Evolutionary conservation across 352 stramenopile genomes (phyloP).

Genomic region (Globisporangium iwayamae): DNA sequence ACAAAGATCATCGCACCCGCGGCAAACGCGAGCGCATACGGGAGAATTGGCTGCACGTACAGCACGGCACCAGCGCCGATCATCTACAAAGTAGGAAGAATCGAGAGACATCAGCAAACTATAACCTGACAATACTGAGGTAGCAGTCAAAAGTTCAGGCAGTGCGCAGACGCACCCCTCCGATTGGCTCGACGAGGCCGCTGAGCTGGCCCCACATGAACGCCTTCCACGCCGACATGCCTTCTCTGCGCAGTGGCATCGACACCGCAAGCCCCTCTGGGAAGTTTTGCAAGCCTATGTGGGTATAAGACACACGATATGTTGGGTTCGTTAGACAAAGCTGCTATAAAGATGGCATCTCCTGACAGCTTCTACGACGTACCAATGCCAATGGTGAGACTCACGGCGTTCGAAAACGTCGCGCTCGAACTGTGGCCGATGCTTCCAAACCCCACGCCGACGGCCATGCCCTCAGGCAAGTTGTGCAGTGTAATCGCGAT

Average conservation of each 20-base stretch:
- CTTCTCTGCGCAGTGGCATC: constrained; percentile 82
- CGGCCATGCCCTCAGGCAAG: constrained; percentile 86
- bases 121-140: no score
- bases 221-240: constrained; percentile 74
- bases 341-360: not conserved
- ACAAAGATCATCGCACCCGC: constrained; percentile 92
- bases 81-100: constrained; percentile 32
- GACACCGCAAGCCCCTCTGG: constrained; percentile 87
- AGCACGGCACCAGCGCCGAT: constrained; percentile 81
- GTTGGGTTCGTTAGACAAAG: not conserved
- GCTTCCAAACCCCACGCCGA: constrained; percentile 88
- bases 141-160: not conserved
- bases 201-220: constrained; percentile 91
- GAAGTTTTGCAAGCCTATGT: constrained; percentile 83
- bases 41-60: constrained; percentile 85
- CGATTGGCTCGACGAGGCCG: constrained; percentile 86
- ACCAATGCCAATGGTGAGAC: constrained; percentile 85
- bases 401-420: constrained; percentile 80
- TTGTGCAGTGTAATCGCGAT: constrained; percentile 91
- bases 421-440: constrained; percentile 63
- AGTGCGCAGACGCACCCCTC: constrained; percentile 57
- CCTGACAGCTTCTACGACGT: not conserved
- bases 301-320: not conserved
- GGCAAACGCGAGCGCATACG: constrained; percentile 89
- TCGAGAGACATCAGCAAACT: not conserved